Percentiles rank a stretch among this genome's conserved stretches.
Evolutionary conservation across 2,329 filamentous ascomycete genomes (phyloP).

Genomic region (Lachnellula cervina): DNA sequence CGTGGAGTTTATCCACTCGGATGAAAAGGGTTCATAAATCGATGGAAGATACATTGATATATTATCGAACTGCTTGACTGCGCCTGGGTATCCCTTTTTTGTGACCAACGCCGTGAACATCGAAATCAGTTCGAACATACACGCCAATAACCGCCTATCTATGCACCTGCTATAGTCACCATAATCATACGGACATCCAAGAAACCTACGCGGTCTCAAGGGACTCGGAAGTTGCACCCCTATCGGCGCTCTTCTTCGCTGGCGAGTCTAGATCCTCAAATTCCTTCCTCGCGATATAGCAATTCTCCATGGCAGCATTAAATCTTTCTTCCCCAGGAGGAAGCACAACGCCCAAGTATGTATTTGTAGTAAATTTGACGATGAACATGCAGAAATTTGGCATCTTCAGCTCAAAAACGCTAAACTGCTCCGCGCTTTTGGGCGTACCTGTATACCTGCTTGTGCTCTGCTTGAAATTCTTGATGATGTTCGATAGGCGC

Average conservation of each 20-base stretch:
- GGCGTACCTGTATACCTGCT: slow-evolving; percentile 74
- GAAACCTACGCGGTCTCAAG: background rate
- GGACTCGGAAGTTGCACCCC: slow-evolving; percentile 19
- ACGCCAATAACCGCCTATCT: too few species aligned
- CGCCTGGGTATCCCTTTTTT: background rate
- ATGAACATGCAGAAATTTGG: slow-evolving; percentile 88
- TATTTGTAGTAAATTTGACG: slow-evolving; percentile 94
- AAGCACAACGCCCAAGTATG: slow-evolving; percentile 87
- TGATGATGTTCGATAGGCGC: slow-evolving; percentile 93
- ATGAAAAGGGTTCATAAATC: too few species aligned
- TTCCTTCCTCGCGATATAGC: slow-evolving; percentile 76
- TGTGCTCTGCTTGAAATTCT: slow-evolving; percentile 89
- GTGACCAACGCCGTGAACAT: background rate
- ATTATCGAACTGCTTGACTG: background rate
- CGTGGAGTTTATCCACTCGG: too few species aligned
- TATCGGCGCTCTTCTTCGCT: slow-evolving; percentile 27
- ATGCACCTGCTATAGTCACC: background rate
- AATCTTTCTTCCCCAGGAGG: slow-evolving; percentile 88
- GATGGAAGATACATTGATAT: too few species aligned
- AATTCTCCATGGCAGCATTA: slow-evolving; percentile 86
- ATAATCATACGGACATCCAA: background rate
- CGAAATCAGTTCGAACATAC: too few species aligned
- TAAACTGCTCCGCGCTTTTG: slow-evolving; percentile 77
- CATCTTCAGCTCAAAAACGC: slow-evolving; percentile 75
- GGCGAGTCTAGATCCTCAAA: slow-evolving; percentile 66